Base-by-base conservation (phyloP, 2,329 filamentous ascomycete species). In the Fusarium pseudograminearum region DNA sequence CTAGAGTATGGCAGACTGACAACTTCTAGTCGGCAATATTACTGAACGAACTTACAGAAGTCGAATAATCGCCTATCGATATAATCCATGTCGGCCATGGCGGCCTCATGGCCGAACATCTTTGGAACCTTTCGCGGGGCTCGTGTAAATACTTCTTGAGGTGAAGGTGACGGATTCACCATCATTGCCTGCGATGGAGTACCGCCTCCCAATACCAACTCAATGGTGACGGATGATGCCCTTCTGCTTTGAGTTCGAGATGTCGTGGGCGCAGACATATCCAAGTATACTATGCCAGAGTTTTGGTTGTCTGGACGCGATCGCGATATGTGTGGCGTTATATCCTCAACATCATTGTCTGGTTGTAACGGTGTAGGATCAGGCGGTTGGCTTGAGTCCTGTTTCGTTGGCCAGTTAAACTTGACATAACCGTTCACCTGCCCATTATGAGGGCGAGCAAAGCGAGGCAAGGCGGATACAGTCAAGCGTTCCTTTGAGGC, bases 391-490 rank as follows among this genome's bases (percentile, higher is more conserved):
- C 59, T 59, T 12, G 70, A 66, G 16, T 36, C 18, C 56, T 56
- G 47, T 41, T 64, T 64, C 44, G 72, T 52, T n/a, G 76, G 75
- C 79, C 79, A 80, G 50, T 77, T 74, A 47, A 81, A 79, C 55
- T 81, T 81, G 59, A 81, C 75, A 62, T 81, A 81, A 4, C 79
- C 78, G 50, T 81, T 80, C 33, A 81, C 77, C 44, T 73, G 73
- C 18, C 79, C 79, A 41, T 78, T 76, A 4, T 67, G 36, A 2
- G 79, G 79, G 8, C 78, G 75, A 41, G 44, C 14, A 55, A 77
- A 80, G 3, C 70, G 75, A 44, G 72, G 75, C 6, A 50, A 30
- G 7, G 48, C 31, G 2, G 62, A 66, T 22, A 69, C 57, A 22
- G 75, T 72, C 47, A 80, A 75, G 4, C 70, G 74, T 15, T 76